A percentile compares a stretch with the other conserved stretches of the same genome.
These are phyloP conservation scores for Phanerodontia chrysosporium DNA, from an alignment of 768 basidiomycete species.

Conservation along the genomic window DNA sequence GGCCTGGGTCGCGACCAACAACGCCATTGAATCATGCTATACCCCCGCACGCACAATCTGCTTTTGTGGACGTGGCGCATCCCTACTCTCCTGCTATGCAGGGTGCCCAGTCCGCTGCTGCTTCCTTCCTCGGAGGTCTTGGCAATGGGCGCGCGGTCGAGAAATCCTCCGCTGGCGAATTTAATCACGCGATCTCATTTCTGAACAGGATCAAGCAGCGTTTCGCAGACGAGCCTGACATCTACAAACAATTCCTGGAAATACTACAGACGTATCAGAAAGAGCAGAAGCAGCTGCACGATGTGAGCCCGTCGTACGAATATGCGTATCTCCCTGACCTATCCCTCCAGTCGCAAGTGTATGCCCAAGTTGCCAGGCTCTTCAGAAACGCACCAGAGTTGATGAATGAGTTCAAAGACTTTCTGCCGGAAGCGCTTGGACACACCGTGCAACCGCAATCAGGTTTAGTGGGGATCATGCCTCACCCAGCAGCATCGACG, in stretches of 20 bases:
- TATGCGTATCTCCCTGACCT: background rate
- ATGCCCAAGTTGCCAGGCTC: constrained; percentile 72
- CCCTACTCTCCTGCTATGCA: constrained; percentile 40
- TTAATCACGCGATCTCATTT: constrained; percentile 93
- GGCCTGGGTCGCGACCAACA: constrained; percentile 48
- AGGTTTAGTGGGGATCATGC: constrained; percentile 44
- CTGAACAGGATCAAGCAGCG: constrained; percentile 98
- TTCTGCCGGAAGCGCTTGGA: constrained; percentile 63
- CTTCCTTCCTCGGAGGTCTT: constrained; percentile 61
- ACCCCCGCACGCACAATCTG: constrained; percentile 28
- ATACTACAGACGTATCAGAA: constrained; percentile 86
- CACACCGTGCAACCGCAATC: constrained; percentile 26
- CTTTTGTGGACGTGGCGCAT: constrained; percentile 27
- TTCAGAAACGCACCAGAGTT: constrained; percentile 82
- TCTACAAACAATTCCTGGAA: constrained; percentile 87
- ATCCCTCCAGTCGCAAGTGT: constrained; percentile 59
- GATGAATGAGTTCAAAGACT: constrained; percentile 76
- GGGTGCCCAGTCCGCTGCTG: constrained; percentile 29
- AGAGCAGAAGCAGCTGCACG: constrained; percentile 63
- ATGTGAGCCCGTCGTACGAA: constrained; percentile 42
- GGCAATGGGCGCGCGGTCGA: constrained; percentile 13
- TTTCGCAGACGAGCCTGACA: constrained; percentile 84
- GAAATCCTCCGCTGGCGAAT: constrained; percentile 47
- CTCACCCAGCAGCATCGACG: constrained; percentile 35
- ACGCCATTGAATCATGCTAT: constrained; percentile 32